These are phyloP conservation scores for Apophysomyces sp. DNA, from an alignment of 371 early-diverging fungal genomes.

Conservation along the genomic window DNA sequence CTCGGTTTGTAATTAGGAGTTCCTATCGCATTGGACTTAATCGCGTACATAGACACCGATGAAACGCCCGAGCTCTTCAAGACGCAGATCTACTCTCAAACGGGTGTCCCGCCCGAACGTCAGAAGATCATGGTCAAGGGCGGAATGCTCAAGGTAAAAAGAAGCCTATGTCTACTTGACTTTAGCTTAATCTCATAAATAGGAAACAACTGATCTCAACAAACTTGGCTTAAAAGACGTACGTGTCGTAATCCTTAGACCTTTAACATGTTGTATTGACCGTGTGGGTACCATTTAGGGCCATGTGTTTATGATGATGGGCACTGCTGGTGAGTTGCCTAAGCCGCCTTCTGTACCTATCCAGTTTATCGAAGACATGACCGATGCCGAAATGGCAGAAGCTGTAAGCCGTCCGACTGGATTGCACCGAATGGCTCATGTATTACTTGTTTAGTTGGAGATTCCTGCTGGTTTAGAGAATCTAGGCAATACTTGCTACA, in stretches of 20 bases:
- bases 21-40: background rate
- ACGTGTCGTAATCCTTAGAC: no score
- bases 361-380: slow-evolving; percentile 91
- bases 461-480: slow-evolving; percentile 91
- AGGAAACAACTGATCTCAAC: slow-evolving; percentile 78
- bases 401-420: slow-evolving; percentile 54
- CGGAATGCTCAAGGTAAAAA: slow-evolving; percentile 83
- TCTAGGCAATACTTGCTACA: slow-evolving; percentile 98
- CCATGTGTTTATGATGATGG: slow-evolving; percentile 89
- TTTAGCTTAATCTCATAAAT: background rate
- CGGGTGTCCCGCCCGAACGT: slow-evolving; percentile 91
- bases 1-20: slow-evolving; percentile 33
- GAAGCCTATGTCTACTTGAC: background rate
- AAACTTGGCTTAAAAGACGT: slow-evolving; percentile 68
- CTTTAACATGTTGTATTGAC: background rate
- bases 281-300: slow-evolving; percentile 46
- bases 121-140: slow-evolving; percentile 96
- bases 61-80: slow-evolving; percentile 86
- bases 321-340: slow-evolving; percentile 88
- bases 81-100: slow-evolving; percentile 87
- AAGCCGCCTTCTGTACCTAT: slow-evolving; percentile 69
- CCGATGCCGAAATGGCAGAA: slow-evolving; percentile 81
- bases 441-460: slow-evolving; percentile 50
- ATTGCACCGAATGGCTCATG: background rate
- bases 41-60: slow-evolving; percentile 50